These are phyloP conservation scores for Acephala macrosclerotiorum DNA, from an alignment of 2,329 filamentous ascomycete genomes.

Conservation along the genomic window DNA sequence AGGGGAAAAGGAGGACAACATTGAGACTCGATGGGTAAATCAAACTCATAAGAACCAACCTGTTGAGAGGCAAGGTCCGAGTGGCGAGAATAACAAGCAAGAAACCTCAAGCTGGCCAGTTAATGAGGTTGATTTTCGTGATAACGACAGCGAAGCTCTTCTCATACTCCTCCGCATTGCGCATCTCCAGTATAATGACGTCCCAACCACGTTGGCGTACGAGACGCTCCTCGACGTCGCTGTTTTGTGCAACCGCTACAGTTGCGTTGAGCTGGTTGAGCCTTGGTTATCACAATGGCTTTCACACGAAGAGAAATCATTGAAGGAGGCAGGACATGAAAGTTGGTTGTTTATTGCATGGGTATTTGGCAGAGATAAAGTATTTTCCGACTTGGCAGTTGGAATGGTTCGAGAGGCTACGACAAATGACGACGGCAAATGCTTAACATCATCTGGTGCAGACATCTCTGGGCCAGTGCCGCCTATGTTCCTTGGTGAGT, in stretches of 20 bases:
- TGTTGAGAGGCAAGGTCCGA: no score
- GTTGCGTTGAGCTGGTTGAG: conserved; percentile 18
- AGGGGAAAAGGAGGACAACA: no score
- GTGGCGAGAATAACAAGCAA: no score
- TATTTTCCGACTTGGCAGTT: conserved; percentile 5
- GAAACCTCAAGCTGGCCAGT: no score
- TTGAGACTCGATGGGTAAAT: no score
- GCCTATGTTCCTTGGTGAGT: no score
- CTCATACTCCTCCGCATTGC: conserved; percentile 21
- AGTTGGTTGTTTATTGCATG: conserved; percentile 28
- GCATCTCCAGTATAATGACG: conserved; percentile 21
- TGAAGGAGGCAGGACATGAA: conserved; percentile 2
- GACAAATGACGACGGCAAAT: background rate
- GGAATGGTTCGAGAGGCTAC: conserved; percentile 12
- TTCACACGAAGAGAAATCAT: background rate
- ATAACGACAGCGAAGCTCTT: conserved; percentile 18
- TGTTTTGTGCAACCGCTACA: conserved; percentile 23
- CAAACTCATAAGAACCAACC: no score
- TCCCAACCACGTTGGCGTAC: conserved; percentile 13
- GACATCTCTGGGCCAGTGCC: no score
- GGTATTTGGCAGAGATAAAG: conserved; percentile 19
- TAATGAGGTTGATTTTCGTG: conserved; percentile 18
- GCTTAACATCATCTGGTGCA: background rate
- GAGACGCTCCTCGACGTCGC: conserved; percentile 16
- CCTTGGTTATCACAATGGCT: conserved; percentile 23